Conservation (phyloP, 768 basidiomycete genomes). For the Lactifluus subvellereus region DNA sequence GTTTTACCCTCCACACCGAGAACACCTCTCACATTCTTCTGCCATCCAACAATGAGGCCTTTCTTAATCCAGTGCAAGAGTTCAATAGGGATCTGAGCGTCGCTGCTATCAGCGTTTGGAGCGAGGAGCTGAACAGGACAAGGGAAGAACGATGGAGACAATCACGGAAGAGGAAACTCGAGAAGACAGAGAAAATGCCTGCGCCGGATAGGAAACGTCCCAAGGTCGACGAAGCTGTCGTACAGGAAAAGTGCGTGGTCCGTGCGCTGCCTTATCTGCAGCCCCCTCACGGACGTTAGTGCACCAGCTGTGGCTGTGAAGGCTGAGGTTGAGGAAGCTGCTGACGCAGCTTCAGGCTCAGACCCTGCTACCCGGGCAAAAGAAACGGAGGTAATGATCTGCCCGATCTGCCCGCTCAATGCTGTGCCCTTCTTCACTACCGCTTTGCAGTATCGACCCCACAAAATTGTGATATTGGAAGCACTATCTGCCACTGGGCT, state of each 20-base stretch:
- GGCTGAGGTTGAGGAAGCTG: neutral
- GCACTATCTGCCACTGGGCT: constrained; percentile 95
- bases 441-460: constrained; percentile 44
- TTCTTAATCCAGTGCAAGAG: constrained; percentile 96
- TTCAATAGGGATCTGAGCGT: constrained; percentile 95
- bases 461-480: constrained; percentile 78
- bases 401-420: neutral
- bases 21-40: constrained; percentile 78
- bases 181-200: constrained; percentile 30
- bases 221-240: constrained; percentile 10
- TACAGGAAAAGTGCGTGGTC: constrained; percentile 2
- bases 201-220: constrained; percentile 25
- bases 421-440: neutral
- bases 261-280: neutral
- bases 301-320: neutral
- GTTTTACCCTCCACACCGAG: constrained; percentile 74
- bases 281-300: constrained; percentile 4
- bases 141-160: constrained; percentile 60
- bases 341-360: neutral
- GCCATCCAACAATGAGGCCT: constrained; percentile 71
- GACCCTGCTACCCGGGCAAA: constrained; percentile 2
- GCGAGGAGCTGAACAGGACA: constrained; percentile 57
- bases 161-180: constrained; percentile 44
- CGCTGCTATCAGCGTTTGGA: constrained; percentile 87
- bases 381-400: constrained; percentile 15